Evolutionary conservation across 352 stramenopile species (phyloP).

Genomic region (Globisporangium carolinianum): DNA sequence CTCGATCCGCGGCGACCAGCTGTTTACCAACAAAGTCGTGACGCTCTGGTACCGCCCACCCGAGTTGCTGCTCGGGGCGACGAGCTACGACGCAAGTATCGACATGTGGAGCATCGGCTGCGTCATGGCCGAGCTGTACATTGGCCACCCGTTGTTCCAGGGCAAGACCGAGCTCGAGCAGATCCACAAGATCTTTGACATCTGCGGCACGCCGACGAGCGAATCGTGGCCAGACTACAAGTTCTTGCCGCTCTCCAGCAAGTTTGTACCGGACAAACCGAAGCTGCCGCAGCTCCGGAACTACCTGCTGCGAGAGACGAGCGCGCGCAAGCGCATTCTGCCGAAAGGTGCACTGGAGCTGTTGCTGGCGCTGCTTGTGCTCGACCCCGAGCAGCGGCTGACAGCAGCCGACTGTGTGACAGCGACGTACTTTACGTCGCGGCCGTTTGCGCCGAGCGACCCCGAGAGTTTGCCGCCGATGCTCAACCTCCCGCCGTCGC

Average conservation of each 20-base stretch:
- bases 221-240: slow-evolving; percentile 85
- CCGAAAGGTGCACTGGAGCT: slow-evolving; percentile 88
- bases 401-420: slow-evolving; percentile 90
- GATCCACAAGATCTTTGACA: slow-evolving; percentile 85
- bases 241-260: slow-evolving; percentile 71
- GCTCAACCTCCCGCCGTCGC: slow-evolving; percentile 66
- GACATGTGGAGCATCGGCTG: slow-evolving; percentile 95
- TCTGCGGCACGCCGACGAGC: slow-evolving; percentile 78
- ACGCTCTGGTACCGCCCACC: slow-evolving; percentile 94
- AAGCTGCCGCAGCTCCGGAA: slow-evolving; percentile 60
- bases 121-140: slow-evolving; percentile 83
- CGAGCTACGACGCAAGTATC: slow-evolving; percentile 89
- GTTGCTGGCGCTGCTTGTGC: slow-evolving; percentile 90
- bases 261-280: slow-evolving; percentile 77
- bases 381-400: slow-evolving; percentile 92
- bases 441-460: slow-evolving; percentile 56
- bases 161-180: slow-evolving; percentile 86
- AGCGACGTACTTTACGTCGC: slow-evolving; percentile 91
- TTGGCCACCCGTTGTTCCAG: slow-evolving; percentile 81
- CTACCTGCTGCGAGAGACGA: slow-evolving; percentile 71
- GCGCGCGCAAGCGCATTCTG: slow-evolving; percentile 66
- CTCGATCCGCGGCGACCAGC: slow-evolving; percentile 75
- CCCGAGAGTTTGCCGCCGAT: slow-evolving; percentile 61
- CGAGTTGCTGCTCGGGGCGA: slow-evolving; percentile 92
- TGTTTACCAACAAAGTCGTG: slow-evolving; percentile 95